Evolutionary conservation across 2,329 filamentous ascomycete genomes (phyloP).

Genomic region (Neofusicoccum ribis): DNA sequence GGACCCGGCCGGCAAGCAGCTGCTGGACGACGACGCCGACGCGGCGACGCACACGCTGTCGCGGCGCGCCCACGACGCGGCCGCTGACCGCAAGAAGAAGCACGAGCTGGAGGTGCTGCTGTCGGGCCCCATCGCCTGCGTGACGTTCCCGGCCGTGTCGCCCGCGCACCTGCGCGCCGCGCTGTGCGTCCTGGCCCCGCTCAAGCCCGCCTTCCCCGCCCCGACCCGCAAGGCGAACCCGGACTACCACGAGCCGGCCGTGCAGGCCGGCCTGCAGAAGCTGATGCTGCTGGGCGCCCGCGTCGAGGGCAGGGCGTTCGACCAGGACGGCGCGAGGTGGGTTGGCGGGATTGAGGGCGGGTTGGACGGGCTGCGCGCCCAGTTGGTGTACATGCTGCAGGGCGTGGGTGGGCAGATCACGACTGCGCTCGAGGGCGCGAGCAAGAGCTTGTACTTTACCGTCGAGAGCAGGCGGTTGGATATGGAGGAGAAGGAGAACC

Average conservation of each 20-base stretch:
- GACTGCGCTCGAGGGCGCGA: constrained; percentile 73
- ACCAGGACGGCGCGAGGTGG: constrained; percentile 70
- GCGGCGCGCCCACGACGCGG: constrained; percentile 52
- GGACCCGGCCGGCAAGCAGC: constrained; percentile 29
- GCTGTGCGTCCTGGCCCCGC: constrained; percentile 74
- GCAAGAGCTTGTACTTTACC: constrained; percentile 82
- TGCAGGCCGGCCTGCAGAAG: constrained; percentile 83
- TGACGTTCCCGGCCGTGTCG: constrained; percentile 80
- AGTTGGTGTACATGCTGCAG: constrained; percentile 80
- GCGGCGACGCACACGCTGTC: constrained; percentile 62
- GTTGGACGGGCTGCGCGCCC: constrained; percentile 74
- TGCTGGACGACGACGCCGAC: constrained; percentile 27
- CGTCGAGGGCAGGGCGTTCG: constrained; percentile 82
- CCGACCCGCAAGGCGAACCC: constrained; percentile 75
- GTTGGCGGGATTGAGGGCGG: constrained; percentile 78
- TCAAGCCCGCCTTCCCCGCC: constrained; percentile 68
- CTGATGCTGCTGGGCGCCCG: constrained; percentile 82
- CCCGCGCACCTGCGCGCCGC: constrained; percentile 82
- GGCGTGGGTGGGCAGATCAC: constrained; percentile 76
- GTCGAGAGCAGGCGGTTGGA: constrained; percentile 79
- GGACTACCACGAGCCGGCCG: constrained; percentile 74
- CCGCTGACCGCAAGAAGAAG: constrained; percentile 51
- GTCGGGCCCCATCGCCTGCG: constrained; percentile 74
- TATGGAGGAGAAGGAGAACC: constrained; percentile 70
- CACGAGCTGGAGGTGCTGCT: constrained; percentile 73